A percentile compares a stretch with the other conserved stretches of the same genome.
phyloP scores from a whole-genome alignment of 495 filamentous ascomycete genomes.

The Achaetomiella virescens region DNA sequence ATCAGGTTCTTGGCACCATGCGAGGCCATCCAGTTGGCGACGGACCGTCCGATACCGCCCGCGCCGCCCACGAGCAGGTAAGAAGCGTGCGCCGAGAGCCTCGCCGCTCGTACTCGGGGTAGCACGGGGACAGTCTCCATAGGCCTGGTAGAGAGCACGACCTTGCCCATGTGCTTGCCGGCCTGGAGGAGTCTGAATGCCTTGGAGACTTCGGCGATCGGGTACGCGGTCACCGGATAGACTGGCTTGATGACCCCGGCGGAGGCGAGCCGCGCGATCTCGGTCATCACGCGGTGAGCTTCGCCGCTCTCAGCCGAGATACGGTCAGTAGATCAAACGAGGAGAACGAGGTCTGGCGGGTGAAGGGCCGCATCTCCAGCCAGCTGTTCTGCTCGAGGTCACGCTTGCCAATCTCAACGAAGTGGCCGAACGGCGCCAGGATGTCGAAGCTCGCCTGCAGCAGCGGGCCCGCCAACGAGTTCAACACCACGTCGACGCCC shows the following conservation, averaged over 20 bases:
- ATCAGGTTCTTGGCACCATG: conserved; percentile 48
- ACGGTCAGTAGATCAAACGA: conserved; percentile 9
- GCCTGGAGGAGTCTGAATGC: conserved; percentile 45
- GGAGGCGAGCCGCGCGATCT: too few relatives aligned
- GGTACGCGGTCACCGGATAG: background rate
- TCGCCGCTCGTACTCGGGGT: too few relatives aligned
- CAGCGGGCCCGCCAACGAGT: conserved; percentile 25
- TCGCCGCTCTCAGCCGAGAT: too few relatives aligned
- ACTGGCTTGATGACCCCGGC: too few relatives aligned
- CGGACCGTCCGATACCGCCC: conserved; percentile 48
- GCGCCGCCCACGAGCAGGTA: conserved; percentile 52
- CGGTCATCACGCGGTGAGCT: too few relatives aligned
- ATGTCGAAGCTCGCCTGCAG: background rate
- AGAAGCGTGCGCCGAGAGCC: conserved; percentile 10
- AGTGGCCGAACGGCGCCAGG: background rate
- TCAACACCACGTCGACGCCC: conserved; percentile 47
- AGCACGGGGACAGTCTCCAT: too few relatives aligned
- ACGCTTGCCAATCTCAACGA: background rate
- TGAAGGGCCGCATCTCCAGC: background rate
- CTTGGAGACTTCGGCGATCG: conserved; percentile 37
- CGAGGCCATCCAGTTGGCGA: conserved; percentile 45
- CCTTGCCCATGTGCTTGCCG: conserved; percentile 48
- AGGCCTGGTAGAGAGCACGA: conserved; percentile 27
- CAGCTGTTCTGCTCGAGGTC: background rate
- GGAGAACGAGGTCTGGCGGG: background rate